phyloP scores from a whole-genome alignment of 2,329 filamentous ascomycete species.

The Fusarium falciforme region DNA sequence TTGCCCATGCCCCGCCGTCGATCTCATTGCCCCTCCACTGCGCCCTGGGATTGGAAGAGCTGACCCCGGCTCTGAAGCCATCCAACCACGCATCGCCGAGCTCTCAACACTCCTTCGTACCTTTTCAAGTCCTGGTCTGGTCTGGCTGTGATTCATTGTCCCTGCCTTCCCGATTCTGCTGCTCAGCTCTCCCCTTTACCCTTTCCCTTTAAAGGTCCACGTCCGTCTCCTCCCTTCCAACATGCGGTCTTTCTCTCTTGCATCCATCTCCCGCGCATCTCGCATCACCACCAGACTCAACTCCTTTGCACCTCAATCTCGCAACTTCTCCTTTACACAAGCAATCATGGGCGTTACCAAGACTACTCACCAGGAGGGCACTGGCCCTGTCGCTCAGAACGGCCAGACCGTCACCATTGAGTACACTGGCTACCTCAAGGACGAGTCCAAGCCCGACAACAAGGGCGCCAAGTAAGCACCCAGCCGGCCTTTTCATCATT shows the following conservation, averaged over 20 bases:
- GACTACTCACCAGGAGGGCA: slow-evolving; percentile 70
- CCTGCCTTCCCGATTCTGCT: slow-evolving; percentile 11
- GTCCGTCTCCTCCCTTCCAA: slow-evolving; percentile 21
- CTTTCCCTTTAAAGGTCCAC: slow-evolving; percentile 32
- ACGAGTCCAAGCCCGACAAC: slow-evolving; percentile 67
- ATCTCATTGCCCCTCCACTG: slow-evolving; percentile 45
- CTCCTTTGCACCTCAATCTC: slow-evolving; percentile 29
- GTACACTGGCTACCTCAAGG: slow-evolving; percentile 90
- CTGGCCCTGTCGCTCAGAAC: slow-evolving; percentile 67
- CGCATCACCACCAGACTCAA: slow-evolving; percentile 32
- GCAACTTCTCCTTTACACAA: slow-evolving; percentile 37
- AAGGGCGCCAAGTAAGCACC: slow-evolving; percentile 78
- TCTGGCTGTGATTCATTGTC: slow-evolving; percentile 7
- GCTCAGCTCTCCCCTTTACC: not conserved
- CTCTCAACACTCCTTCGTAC: slow-evolving; percentile 28
- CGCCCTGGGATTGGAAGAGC: slow-evolving; percentile 35
- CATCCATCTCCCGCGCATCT: slow-evolving; percentile 33
- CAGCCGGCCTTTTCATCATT: not conserved
- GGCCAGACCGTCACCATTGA: slow-evolving; percentile 86
- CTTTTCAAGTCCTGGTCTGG: slow-evolving; percentile 4
- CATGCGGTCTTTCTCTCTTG: slow-evolving; percentile 36
- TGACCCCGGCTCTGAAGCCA: slow-evolving; percentile 34
- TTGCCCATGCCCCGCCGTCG: slow-evolving; percentile 42
- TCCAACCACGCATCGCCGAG: slow-evolving; percentile 19
- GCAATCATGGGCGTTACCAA: slow-evolving; percentile 79